A percentile compares a stretch with the other conserved stretches of the same genome.
These are phyloP conservation scores for Dittrichia graveolens DNA, from an alignment of 129 eudicot species.

Conservation along the genomic window DNA sequence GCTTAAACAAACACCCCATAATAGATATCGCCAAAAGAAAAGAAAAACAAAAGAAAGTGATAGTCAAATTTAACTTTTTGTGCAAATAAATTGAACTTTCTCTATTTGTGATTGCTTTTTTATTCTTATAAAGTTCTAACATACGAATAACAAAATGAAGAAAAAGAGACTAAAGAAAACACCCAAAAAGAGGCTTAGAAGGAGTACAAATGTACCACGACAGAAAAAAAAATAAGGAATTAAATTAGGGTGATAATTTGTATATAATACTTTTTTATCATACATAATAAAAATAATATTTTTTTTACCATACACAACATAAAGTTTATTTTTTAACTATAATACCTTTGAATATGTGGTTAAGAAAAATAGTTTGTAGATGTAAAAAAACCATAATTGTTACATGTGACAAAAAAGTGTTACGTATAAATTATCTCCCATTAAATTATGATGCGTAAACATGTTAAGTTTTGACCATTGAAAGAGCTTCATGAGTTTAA, in stretches of 20 bases:
- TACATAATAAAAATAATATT: too few relatives aligned
- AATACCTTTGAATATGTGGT: too few relatives aligned
- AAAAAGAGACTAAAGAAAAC: too few relatives aligned
- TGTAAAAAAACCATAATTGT: too few relatives aligned
- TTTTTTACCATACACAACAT: too few relatives aligned
- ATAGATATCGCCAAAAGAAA: not conserved
- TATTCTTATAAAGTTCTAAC: conserved; percentile 3
- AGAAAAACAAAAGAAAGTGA: not conserved
- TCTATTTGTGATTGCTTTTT: conserved; percentile 5
- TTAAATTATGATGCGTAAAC: not conserved
- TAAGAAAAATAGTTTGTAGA: too few relatives aligned
- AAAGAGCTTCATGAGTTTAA: conserved; percentile 19
- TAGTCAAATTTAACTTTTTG: conserved; percentile 22
- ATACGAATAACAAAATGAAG: not conserved
- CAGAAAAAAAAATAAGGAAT: not conserved
- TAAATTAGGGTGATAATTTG: too few relatives aligned
- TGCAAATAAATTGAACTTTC: conserved; percentile 1
- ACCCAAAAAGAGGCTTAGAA: not conserved
- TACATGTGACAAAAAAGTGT: too few relatives aligned
- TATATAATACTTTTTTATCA: too few relatives aligned
- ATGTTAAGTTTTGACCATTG: conserved; percentile 8
- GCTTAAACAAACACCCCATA: too few relatives aligned
- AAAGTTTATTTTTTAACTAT: too few relatives aligned
- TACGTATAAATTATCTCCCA: too few relatives aligned
- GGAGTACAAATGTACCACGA: not conserved